Evolutionary conservation across 192 early-diverging fungal species (phyloP).

Genomic region (Podila horticola): DNA sequence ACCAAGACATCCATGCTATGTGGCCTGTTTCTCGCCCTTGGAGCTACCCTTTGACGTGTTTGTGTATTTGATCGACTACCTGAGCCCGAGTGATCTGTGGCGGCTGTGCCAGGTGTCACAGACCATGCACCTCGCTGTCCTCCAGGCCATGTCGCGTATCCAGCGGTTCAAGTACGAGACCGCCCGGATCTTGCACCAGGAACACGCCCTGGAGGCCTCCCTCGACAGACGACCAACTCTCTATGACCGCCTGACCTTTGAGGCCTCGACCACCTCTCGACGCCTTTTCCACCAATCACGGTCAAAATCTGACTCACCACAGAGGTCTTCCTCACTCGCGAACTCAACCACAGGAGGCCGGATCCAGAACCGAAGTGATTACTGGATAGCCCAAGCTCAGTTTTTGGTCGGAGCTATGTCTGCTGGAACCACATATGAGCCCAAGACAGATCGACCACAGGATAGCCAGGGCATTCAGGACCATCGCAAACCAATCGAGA

Average conservation of each 20-base stretch:
- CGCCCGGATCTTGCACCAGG: slow-evolving; percentile 35
- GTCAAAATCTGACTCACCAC: too few relatives aligned
- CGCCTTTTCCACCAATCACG: too few relatives aligned
- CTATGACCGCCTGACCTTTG: neutral
- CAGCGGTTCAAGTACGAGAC: slow-evolving; percentile 30
- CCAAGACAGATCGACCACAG: neutral
- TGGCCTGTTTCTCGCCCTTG: slow-evolving; percentile 35
- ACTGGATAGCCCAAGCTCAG: slow-evolving; percentile 32
- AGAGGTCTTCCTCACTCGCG: neutral
- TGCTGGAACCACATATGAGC: slow-evolving; percentile 30
- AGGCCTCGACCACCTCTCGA: neutral
- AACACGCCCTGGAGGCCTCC: neutral
- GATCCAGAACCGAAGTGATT: slow-evolving; percentile 17
- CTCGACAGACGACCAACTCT: neutral
- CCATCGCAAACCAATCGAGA: too few relatives aligned
- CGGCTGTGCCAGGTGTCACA: slow-evolving; percentile 23
- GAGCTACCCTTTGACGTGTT: slow-evolving; percentile 35
- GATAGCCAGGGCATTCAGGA: neutral
- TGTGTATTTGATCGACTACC: slow-evolving; percentile 30
- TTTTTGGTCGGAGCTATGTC: slow-evolving; percentile 27
- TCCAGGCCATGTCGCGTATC: slow-evolving; percentile 26
- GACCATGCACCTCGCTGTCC: slow-evolving; percentile 14
- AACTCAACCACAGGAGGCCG: neutral
- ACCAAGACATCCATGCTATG: slow-evolving; percentile 8
- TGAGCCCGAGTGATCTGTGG: slow-evolving; percentile 39